Evolutionary conservation across 2,329 filamentous ascomycete genomes (phyloP), one percentile per base, ranked within the genome.

Genomic region (Aspergillus sp.): DNA sequence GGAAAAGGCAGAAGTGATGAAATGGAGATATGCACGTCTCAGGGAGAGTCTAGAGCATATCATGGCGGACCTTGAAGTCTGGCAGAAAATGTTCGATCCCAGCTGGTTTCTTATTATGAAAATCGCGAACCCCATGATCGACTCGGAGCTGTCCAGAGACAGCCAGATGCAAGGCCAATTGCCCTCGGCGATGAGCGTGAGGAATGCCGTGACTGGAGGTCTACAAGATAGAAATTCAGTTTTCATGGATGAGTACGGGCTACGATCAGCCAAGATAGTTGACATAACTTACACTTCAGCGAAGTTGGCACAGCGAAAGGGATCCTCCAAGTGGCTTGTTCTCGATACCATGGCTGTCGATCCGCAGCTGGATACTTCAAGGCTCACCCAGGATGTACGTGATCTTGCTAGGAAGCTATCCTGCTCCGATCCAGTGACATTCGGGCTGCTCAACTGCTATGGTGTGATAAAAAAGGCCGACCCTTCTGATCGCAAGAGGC

Each of bases 81-180:
- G 66, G 66, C 59, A 65, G 43, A 45, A 42, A 2, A 44, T 47
- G 27, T 64, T 64, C 33, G 56, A 65, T 34, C 57, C 57, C n/a
- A 58, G 62, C 1, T 68, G 62, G 60, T 66, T 54, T 35, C 42
- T 68, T 10, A 57, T 68, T n/a, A 52, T 59, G 32, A 50, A 40
- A n/a, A 46, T 60, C 9, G 45, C 49, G 8, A 51, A 43, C 40
- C 49, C 51, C 2, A 13, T 33, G 2, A 48, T 65, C 12, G 62
- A 66, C 33, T 33, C 52, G 38, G 30, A 53, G 28, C 44, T 60
- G 39, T 19, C 19, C 8, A n/a, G 7, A 11, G n/a, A 27, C 27
- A 7, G 12, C 13, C 19, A 19, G 19, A 19, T 19, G 19, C 19
- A 19, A 19, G 4, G 4, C 19, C 19, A 19, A 19, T 19, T 19